Base-by-base conservation (phyloP, 1,284 basidiomycete genomes). In the Flammula alnicola region DNA sequence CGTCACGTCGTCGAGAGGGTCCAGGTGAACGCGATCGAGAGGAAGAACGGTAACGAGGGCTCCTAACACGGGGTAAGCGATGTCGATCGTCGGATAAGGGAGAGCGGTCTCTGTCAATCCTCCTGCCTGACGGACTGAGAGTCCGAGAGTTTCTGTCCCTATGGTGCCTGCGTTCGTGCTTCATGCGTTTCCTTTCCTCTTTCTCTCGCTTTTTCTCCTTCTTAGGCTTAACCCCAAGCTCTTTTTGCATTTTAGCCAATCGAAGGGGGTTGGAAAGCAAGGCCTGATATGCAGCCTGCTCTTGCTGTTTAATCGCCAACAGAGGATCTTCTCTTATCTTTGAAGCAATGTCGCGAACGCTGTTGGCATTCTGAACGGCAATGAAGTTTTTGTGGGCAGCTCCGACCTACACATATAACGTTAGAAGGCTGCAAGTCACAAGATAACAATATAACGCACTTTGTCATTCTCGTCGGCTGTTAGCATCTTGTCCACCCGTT, bases 241-340 rank as follows among this genome's bases (percentile, higher is more conserved):
- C 78, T 68, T 84, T 86, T 66, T 87, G 89, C 75, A 93, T 77
- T 72, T 91, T 88, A 50, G 86, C 83, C 38, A 98, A 72, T 27
- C 94, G 88, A 16, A 95, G 83, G 11, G 97, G 97, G 61, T 98
- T 95, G 48, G 90, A 87, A 75, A 95, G 83, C 44, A 99, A 76
- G 3, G 93, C 85, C 59, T 97, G 85, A 58, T 95, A 91, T 5
- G 94, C 91, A 5, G 91, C 88, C 67, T 98, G 94, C 70, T 99
- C 96, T 65, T 98, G 95, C 67, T 94, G 90, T 71, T 98, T 98
- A 75, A 99, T 99, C 10, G 93, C 93, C 19, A 99, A 79, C 19
- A 99, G 69, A 1, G 96, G 96, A 64, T 99, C 96, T 68, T 98
- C 95, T 32, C 96, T 86, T 55, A 99, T 87, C 74, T 99, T 99